Evolutionary conservation across 371 early-diverging fungal genomes (phyloP).

Genomic region (Mucor racemosus): DNA sequence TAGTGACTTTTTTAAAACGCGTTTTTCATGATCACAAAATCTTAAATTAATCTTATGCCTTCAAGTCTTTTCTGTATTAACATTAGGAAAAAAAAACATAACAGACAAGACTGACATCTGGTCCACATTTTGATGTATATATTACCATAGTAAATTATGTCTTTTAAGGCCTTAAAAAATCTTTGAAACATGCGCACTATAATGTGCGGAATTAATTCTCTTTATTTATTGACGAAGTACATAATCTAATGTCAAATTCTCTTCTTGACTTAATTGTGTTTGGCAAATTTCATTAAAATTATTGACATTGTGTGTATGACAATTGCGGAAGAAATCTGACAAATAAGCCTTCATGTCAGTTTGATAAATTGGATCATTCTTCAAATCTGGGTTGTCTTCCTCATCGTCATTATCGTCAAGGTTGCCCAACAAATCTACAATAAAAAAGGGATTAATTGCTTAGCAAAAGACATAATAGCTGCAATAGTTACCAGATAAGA

Average conservation of each 20-base stretch:
- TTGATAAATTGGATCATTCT: slow-evolving; percentile 76
- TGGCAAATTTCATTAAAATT: slow-evolving; percentile 57
- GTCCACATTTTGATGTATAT: too few species aligned
- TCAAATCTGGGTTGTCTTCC: slow-evolving; percentile 75
- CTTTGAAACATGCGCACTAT: background rate
- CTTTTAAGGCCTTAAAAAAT: background rate
- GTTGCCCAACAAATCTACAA: slow-evolving; percentile 49
- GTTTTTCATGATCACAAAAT: background rate
- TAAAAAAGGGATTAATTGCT: too few species aligned
- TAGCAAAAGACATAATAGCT: too few species aligned
- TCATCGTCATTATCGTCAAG: slow-evolving; percentile 69
- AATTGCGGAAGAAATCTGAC: slow-evolving; percentile 73
- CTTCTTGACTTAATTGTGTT: slow-evolving; percentile 41
- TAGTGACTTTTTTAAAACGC: background rate
- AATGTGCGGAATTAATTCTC: background rate
- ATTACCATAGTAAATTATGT: too few species aligned
- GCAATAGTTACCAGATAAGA: slow-evolving; percentile 44
- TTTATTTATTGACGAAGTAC: slow-evolving; percentile 19
- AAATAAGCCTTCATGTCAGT: slow-evolving; percentile 71
- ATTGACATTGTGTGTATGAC: slow-evolving; percentile 62
- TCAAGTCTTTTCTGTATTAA: too few species aligned
- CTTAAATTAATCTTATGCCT: background rate
- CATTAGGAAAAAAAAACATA: too few species aligned
- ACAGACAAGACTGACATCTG: too few species aligned
- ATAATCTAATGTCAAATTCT: slow-evolving; percentile 31